phyloP scores from a whole-genome alignment of 2,329 filamentous ascomycete species.

The Fusarium sacchari region DNA sequence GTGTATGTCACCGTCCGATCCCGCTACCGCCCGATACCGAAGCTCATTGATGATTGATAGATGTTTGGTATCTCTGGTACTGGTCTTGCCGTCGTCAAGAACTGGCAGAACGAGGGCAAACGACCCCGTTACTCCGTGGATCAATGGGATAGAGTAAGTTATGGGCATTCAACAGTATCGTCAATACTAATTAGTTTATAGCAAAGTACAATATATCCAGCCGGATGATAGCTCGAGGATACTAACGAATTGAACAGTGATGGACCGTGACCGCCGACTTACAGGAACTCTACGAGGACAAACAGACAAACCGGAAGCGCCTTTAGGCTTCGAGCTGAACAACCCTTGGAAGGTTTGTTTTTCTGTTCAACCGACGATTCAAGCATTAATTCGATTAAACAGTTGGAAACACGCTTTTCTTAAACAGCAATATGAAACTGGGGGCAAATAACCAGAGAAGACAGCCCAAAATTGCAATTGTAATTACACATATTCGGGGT shows the following conservation, averaged over 20 bases:
- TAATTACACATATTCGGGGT: constrained; percentile 34
- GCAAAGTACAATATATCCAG: constrained; percentile 61
- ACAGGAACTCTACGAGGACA: constrained; percentile 69
- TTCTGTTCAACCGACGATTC: neutral
- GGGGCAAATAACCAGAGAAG: constrained; percentile 16
- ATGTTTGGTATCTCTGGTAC: constrained; percentile 72
- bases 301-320: constrained; percentile 63
- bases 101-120: constrained; percentile 69
- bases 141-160: constrained; percentile 69
- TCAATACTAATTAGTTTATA: constrained; percentile 50
- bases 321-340: constrained; percentile 69
- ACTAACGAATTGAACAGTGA: constrained; percentile 59
- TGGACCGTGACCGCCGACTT: constrained; percentile 71
- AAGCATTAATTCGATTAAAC: constrained; percentile 1
- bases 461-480: constrained; percentile 24
- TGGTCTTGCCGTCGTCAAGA: constrained; percentile 66
- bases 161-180: neutral
- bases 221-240: neutral
- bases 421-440: constrained; percentile 44
- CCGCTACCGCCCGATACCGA: neutral
- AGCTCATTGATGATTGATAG: constrained; percentile 52
- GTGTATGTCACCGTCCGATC: constrained; percentile 55
- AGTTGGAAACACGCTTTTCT: constrained; percentile 65
- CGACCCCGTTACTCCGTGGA: constrained; percentile 68
- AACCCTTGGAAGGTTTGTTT: constrained; percentile 70